Percentiles rank a stretch among this genome's conserved stretches.
These are phyloP conservation scores for Vararia minispora DNA, from an alignment of 768 basidiomycete species.

Conservation along the genomic window DNA sequence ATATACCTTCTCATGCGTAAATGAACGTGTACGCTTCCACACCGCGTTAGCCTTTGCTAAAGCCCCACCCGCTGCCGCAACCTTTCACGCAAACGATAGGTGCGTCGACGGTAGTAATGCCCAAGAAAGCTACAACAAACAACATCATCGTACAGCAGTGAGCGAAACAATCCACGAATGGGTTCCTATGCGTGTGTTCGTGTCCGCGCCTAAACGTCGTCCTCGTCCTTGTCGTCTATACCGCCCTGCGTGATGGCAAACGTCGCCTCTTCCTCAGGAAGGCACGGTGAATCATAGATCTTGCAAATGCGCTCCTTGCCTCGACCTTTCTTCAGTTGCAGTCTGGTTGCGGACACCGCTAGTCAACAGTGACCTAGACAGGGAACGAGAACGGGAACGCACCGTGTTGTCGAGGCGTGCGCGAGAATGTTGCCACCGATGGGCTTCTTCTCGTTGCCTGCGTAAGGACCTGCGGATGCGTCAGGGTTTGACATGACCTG, in stretches of 20 bases:
- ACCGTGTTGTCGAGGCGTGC: conserved; percentile 97
- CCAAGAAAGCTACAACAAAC: too few species aligned
- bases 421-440: conserved; percentile 99
- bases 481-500: conserved; percentile 99
- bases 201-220: too few species aligned
- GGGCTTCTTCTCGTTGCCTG: conserved; percentile 91
- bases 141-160: too few species aligned
- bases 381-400: conserved; percentile 10
- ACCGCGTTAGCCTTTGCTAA: too few species aligned
- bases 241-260: conserved; percentile 90
- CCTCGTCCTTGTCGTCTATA: conserved; percentile 92
- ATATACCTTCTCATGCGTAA: conserved; percentile 82
- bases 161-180: too few species aligned
- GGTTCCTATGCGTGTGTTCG: too few species aligned
- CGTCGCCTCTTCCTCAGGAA: conserved; percentile 92
- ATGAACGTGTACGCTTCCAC: too few species aligned
- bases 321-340: conserved; percentile 87
- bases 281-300: conserved; percentile 95
- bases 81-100: too few species aligned
- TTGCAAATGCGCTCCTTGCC: conserved; percentile 91
- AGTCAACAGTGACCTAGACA: neutral
- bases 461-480: conserved; percentile 80
- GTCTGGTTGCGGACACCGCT: conserved; percentile 30
- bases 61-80: too few species aligned
- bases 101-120: too few species aligned